Base-by-base conservation (phyloP, 805 yeast genomes). In the Cyberlindnera samutprakarnensis region DNA sequence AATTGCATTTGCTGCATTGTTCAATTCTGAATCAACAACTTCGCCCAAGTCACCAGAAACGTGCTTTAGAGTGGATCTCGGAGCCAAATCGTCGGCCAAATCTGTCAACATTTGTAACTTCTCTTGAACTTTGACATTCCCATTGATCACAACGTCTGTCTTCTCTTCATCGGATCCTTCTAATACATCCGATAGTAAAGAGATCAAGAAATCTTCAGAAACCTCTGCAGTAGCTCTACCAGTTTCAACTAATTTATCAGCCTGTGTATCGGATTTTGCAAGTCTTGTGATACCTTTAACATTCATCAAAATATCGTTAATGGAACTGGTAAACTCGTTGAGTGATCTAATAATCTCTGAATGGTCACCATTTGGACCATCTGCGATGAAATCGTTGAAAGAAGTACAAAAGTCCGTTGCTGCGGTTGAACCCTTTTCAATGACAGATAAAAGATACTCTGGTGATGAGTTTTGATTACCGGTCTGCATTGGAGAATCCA, bases 351-450 rank as follows among this genome's bases (percentile, higher is more conserved):
- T 77, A 18, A 80, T 69, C 29, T 62, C 62, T 19, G 66, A 64
- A 44, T 78, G 84, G 38, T 76, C 83, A 18, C 76, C 70, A 32
- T 68, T 64, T 31, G 73, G 74, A 6, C 90, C 94, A 50, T 83
- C 95, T 5, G 81, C 87, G 32, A 85, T 62, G 47, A 72, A 79
- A 32, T 73, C 68, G 51, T 79, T 83, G 63, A 84, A 85, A 6
- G 78, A 73, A 17, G 77, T 72, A 5, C 94, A 82, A 55, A 87
- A 84, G 24, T 80, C 88, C 6, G 88, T 83, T 0, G 88, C 86
- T 12, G 72, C 61, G 24, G 75, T 71, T 0, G 85, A 72, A 14
- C 80, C 69, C 41, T 77, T 70, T 50, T 87, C 95, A 40, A 78
- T 62, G 25, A 83, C 61, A 0, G 90, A 77, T 22, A 78, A 60